These are phyloP conservation scores for Pseudocercospora musae DNA, from an alignment of 2,329 filamentous ascomycete species.

Conservation along the genomic window DNA sequence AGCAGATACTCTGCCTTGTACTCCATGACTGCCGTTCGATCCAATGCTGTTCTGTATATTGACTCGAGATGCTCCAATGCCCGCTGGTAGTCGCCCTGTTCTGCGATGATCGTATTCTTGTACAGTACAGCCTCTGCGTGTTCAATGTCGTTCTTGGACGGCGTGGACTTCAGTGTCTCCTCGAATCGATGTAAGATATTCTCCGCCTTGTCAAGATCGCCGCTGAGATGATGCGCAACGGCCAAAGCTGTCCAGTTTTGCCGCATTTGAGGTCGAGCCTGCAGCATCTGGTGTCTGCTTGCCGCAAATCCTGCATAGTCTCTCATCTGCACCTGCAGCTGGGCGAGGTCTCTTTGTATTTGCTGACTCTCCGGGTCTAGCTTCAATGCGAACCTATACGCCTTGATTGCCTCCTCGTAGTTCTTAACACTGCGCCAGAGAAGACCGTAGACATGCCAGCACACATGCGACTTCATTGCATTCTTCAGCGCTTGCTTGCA, in stretches of 20 bases:
- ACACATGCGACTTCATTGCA: slow-evolving; percentile 99
- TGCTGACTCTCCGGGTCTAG: slow-evolving; percentile 92
- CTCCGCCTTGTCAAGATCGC: slow-evolving; percentile 81
- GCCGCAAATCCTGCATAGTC: slow-evolving; percentile 92
- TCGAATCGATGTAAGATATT: slow-evolving; percentile 89
- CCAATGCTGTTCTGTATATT: slow-evolving; percentile 72
- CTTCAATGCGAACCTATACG: slow-evolving; percentile 91
- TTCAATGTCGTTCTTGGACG: slow-evolving; percentile 76
- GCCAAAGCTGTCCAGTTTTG: slow-evolving; percentile 98
- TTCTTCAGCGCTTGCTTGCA: slow-evolving; percentile 89
- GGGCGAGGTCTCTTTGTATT: slow-evolving; percentile 89
- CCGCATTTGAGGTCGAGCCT: slow-evolving; percentile 73
- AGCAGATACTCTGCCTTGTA: slow-evolving; percentile 79
- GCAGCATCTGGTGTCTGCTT: slow-evolving; percentile 83
- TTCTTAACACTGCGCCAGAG: slow-evolving; percentile 94
- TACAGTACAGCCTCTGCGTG: slow-evolving; percentile 93
- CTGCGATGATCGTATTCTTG: slow-evolving; percentile 91
- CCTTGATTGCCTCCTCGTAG: slow-evolving; percentile 98
- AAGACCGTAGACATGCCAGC: slow-evolving; percentile 98
- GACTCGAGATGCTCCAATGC: slow-evolving; percentile 83
- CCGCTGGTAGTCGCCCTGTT: slow-evolving; percentile 76
- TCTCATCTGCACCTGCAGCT: slow-evolving; percentile 93
- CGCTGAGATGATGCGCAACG: slow-evolving; percentile 86
- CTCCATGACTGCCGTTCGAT: slow-evolving; percentile 82
- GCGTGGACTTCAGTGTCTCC: slow-evolving; percentile 80